Evolutionary conservation across 1,284 basidiomycete species (phyloP), one percentile per base, ranked within the genome.

Genomic region (Farysia itapuensis): DNA sequence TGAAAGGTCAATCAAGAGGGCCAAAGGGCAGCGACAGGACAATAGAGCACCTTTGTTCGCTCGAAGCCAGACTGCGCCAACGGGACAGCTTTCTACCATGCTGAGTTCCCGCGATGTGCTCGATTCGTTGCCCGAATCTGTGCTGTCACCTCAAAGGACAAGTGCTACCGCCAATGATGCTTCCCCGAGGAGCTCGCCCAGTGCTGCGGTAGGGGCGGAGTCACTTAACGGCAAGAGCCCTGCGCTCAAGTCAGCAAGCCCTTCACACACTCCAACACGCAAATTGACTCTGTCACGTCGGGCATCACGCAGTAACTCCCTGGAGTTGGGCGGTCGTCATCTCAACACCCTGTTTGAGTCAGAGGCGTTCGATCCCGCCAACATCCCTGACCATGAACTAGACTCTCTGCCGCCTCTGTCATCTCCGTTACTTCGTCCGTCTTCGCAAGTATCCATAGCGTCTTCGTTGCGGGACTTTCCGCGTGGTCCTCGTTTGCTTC

Each of bases 401-500:
- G 44, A 48, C 15, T 61, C 58, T 12, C 35, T 61, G n/a, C 51
- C 58, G 19, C 51, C 51, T 8, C 43, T 56, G 28, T 48, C 47
- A 8, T 56, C 52, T 2, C 58, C 58, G 2, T 35, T 51, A 15
- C 34, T 61, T 20, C 47, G 52, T 4, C 52, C 58, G 9, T 39
- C 58, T 2, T 52, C 58, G 0, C 21, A 30, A 26, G 35, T 28
- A 13, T 56, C 52, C 28, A 48, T 43, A 16, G 28, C 40, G 19
- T 41, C 37, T n/a, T 33, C 45, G n/a, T 39, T 41, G 16, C 58
- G 51, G 30, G 59, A 56, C 12, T 43, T 48, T 20, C 64, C 64
- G 12, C 22, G 37, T 21, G 54, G 59, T n/a, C 67, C 67, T 1
- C 39, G 67, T 4, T 39, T 69, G 15, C 43, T 66, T n/a, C 67